Evolutionary conservation across 2,329 filamentous ascomycete species (phyloP), one percentile per base, ranked within the genome.

Genomic region (Colletotrichum endophyticum): DNA sequence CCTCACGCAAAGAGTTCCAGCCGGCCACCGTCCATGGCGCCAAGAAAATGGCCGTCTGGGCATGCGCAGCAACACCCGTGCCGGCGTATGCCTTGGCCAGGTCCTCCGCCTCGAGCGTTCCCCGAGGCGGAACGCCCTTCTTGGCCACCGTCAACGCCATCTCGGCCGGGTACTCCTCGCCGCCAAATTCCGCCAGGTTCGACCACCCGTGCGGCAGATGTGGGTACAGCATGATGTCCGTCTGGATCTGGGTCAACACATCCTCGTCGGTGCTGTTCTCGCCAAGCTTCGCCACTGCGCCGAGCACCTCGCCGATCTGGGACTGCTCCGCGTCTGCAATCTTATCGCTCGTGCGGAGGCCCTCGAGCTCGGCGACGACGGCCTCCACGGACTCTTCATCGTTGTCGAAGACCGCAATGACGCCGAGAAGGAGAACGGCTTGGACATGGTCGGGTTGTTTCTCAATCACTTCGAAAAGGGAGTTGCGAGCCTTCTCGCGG

Each of bases 131-230:
- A 4, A 96, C 92, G 11, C 91, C 92, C 79, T 93, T 92, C 49
- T 91, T 82, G 1, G 96, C 96, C n/a, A 96, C 95, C 81, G 93
- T 90, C 77, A 98, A 88, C 3, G 96, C 95, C 92, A 98, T 96
- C 79, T 95, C 92, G 4, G 95, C 93, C 0, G 88, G 85, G 72
- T 89, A 86, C n/a, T 86, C 85, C 69, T 87, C 85, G 4, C 89
- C 91, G 0, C 89, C 90, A 0, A 91, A 84, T 49, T 92, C 89
- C 0, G 94, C 92, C 28, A 99, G 87, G 67, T 94, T 89, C 57
- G 92, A 90, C 97, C 97, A 99, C 1, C 95, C 95, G 69, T 94
- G 91, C 1, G 96, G 92, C 74, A 96, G 90, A 74, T 93, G 89
- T 0, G 97, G 97, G 66, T 94, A 91, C 27, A 98, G 89, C 91